Evolutionary conservation across 1,284 basidiomycete genomes (phyloP), one percentile per base, ranked within the genome.

Genomic region (Agroathelia rolfsii): DNA sequence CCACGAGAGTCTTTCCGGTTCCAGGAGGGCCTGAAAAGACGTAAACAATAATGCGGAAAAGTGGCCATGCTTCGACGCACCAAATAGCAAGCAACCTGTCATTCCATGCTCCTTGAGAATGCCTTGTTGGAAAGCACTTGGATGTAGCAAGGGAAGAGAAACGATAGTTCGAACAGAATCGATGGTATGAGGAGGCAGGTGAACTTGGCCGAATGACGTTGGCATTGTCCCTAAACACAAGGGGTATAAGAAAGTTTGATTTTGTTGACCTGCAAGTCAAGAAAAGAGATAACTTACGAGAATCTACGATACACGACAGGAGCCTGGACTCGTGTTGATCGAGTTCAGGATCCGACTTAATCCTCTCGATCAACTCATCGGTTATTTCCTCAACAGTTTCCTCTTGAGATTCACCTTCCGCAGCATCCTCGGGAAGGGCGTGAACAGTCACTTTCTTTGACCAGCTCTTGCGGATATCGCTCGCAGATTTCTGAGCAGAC

Each of bases 101-200:
- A 92, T 90, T 9, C 77, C 71, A 48, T 94, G 87, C 41, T 89
- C 79, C 52, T 89, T 93, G 23, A 96, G 64, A 36, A 97, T 85
- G 32, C 93, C 92, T 50, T 79, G 78, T 49, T 81, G 73, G 62
- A 96, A 97, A 2, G 93, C 89, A 30, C 76, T 68, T 3, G 93
- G 93, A 50, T 92, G 80, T 19, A 97, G 68, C 23, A 97, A 62
- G 1, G 93, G 93, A 16, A 97, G 60, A 2, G 89, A 93, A 12
- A 96, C 89, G 46, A 96, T 80, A 0, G 86, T 89, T 42, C 88
- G 73, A 24, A 93, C 77, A 9, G 85, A 80, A 52, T 94, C 89
- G 33, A 92, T 82, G 0, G 87, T 92, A 48, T 80, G 76, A 12
- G 72, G 55, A 9, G 88, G 87, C 20, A 94, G 69, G 52, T 92